Evolutionary conservation across 2,329 filamentous ascomycete genomes (phyloP).

Genomic region (Chaetomiaceae sp.): DNA sequence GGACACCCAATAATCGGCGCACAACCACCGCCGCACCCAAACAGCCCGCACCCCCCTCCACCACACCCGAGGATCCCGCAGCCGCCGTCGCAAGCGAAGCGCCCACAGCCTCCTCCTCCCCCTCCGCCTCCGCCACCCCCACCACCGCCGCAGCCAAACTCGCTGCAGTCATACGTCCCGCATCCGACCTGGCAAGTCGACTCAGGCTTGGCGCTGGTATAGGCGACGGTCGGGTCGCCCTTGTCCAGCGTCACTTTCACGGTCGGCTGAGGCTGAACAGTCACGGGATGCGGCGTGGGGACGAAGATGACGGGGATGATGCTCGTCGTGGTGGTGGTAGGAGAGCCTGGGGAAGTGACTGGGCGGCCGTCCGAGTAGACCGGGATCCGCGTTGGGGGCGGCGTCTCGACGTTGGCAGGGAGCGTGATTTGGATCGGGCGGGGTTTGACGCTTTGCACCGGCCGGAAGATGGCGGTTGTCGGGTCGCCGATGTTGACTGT

Average conservation of each 20-base stretch:
- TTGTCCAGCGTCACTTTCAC: not conserved
- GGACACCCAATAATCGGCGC: not conserved
- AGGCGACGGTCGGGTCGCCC: not conserved
- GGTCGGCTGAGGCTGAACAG: conserved; percentile 10
- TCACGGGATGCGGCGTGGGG: conserved; percentile 2
- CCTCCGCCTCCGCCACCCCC: not conserved
- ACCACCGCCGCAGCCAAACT: conserved; percentile 1
- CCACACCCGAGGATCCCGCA: conserved; percentile 9
- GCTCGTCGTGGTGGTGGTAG: not conserved
- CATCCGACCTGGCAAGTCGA: conserved; percentile 1
- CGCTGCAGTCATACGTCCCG: not conserved
- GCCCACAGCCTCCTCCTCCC: not conserved
- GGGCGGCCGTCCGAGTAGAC: not conserved
- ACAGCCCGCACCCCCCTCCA: conserved; percentile 6
- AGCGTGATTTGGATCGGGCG: not conserved
- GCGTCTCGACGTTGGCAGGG: not conserved
- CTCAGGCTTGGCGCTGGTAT: not conserved
- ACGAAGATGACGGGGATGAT: conserved; percentile 4
- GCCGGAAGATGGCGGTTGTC: not conserved
- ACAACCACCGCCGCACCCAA: conserved; percentile 7
- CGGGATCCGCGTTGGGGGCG: not conserved
- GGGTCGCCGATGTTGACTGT: conserved; percentile 2
- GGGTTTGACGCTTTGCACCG: conserved; percentile 10
- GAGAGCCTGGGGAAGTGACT: not conserved
- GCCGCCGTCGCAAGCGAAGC: conserved; percentile 4